Conservation (phyloP, 1,139 yeast species). For the Hyphopichia pseudoburtonii region DNA sequence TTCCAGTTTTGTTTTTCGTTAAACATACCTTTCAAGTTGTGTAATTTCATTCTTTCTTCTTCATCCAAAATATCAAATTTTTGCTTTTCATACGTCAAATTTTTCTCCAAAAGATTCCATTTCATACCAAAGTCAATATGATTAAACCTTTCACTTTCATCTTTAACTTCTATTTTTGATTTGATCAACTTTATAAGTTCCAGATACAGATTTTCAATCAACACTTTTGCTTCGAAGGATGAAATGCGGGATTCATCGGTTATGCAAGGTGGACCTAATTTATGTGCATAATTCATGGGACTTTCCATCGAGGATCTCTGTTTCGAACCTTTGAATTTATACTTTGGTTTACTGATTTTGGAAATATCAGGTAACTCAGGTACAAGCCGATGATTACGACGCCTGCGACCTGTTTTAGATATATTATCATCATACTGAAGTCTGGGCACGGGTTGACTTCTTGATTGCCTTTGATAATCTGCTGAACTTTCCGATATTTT, state of each 20-base stretch:
- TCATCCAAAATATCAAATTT: conserved; percentile 17
- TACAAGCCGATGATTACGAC: too few relatives aligned
- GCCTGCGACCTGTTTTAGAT: too few relatives aligned
- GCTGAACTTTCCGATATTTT: too few relatives aligned
- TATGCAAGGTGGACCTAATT: conserved; percentile 7
- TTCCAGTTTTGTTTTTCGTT: not conserved
- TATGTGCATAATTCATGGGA: not conserved
- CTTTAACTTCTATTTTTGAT: conserved; percentile 10
- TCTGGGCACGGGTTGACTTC: too few relatives aligned
- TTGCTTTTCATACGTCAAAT: conserved; percentile 18
- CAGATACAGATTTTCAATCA: conserved; percentile 16
- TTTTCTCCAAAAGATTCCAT: conserved; percentile 22
- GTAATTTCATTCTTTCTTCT: conserved; percentile 4
- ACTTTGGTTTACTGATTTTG: conserved; percentile 7
- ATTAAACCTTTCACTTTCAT: conserved; percentile 6
- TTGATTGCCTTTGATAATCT: too few relatives aligned
- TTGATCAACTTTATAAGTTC: conserved; percentile 20
- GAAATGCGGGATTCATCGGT: conserved; percentile 3
- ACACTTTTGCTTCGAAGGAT: conserved; percentile 17
- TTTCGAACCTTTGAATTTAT: not conserved
- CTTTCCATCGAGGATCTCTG: not conserved
- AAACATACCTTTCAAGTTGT: too few relatives aligned
- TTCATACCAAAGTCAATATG: conserved; percentile 4
- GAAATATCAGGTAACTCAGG: too few relatives aligned
- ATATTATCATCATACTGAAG: too few relatives aligned